These are phyloP conservation scores for Nannizziopsis arthrosporioides DNA, from an alignment of 2,329 filamentous ascomycete genomes.

Conservation along the genomic window DNA sequence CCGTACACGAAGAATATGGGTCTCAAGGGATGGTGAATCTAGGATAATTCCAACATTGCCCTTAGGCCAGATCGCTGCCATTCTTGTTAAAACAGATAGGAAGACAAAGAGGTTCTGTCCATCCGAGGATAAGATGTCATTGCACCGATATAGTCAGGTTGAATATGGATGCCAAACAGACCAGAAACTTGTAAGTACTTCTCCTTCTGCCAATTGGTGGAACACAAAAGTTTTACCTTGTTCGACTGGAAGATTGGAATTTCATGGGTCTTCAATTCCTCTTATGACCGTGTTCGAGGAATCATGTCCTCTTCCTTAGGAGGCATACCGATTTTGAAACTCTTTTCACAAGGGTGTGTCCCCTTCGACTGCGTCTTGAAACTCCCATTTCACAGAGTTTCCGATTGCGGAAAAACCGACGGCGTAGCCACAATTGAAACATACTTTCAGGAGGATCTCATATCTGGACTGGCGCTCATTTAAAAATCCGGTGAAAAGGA, in stretches of 20 bases:
- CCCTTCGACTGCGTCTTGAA: constrained; percentile 5
- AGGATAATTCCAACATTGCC: no score
- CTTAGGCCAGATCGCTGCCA: no score
- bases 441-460: not conserved
- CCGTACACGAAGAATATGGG: constrained; percentile 3
- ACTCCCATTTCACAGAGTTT: constrained; percentile 1
- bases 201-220: no score
- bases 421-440: not conserved
- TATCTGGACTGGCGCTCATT: constrained; percentile 1
- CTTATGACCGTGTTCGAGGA: constrained; percentile 7
- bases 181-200: no score
- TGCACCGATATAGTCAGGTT: no score
- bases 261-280: constrained; percentile 8
- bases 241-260: not conserved
- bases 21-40: not conserved
- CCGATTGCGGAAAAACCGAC: not conserved
- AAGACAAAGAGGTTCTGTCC: no score
- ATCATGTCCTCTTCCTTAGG: not conserved
- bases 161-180: no score
- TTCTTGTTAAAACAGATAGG: no score
- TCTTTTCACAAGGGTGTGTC: not conserved
- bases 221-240: not conserved
- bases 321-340: not conserved
- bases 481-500: constrained; percentile 1
- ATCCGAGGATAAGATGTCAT: no score